Evolutionary conservation across 148 eudicot species (phyloP), one percentile per base, ranked within the genome.

Genomic region (Agrostemma githago): DNA sequence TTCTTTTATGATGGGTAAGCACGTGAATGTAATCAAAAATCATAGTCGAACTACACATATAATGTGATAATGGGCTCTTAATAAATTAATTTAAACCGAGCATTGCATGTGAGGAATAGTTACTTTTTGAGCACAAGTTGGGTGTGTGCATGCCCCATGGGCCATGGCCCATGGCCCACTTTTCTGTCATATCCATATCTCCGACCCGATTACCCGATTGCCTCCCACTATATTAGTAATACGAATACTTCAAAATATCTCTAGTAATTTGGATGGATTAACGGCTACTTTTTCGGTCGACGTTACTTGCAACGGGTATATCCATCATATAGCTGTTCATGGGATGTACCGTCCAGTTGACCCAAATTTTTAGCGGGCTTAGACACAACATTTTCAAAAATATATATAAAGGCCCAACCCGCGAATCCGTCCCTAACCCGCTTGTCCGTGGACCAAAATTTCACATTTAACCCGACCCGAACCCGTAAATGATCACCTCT

Each of bases 11-110:
- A 80, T 76, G 73, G 73, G 46, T 54, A 71, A 76, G 51, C 79
- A 76, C 83, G 83, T 80, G 83, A 80, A 76, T 3, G 64, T 42
- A 76, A 80, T 80, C 38, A 80, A 76, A 66, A 66, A 60, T 72
- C 1, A 14, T 46, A n/a, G n/a, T n/a, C n/a, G n/a, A n/a, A n/a
- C n/a, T n/a, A n/a, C n/a, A n/a, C n/a, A 21, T 17, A 57, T 26
- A 15, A 51, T 10, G 51, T 4, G 17, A 20, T 40, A 10, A 46
- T 26, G 34, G 34, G 17, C 56, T 14, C 19, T 69, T 53, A 48
- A 9, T 17, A 51, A 44, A 68, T 42, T 70, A 51, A 70, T 26
- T 38, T 10, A 80, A 76, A 19, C 62, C 12, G 53, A 67, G 44
- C 76, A 72, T 3, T 20, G 48, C 83, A 76, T 80, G 77, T 80